These are phyloP conservation scores for cucumber (Cucumis sativus) DNA, from an alignment of 306 rosid species.

Conservation along the genomic window DNA sequence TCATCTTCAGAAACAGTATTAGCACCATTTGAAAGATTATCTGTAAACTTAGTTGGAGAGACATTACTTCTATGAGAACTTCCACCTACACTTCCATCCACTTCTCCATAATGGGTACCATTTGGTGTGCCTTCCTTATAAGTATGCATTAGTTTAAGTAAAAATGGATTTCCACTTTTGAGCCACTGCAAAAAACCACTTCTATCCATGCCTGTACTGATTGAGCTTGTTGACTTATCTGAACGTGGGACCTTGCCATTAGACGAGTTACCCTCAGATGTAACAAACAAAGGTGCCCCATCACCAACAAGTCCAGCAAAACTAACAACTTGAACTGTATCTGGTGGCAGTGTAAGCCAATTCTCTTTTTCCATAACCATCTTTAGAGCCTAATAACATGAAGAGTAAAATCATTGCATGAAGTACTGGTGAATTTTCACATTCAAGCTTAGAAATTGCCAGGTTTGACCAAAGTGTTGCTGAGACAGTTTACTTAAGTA, in stretches of 20 bases:
- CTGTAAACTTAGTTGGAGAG: conserved; percentile 37
- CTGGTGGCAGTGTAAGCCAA: conserved; percentile 74
- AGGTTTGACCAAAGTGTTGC: not conserved
- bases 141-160: conserved; percentile 31
- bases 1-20: conserved; percentile 67
- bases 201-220: conserved; percentile 31
- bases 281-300: conserved; percentile 78
- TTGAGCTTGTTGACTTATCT: conserved; percentile 31
- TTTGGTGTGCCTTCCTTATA: conserved; percentile 48
- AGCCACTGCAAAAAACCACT: conserved; percentile 75
- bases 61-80: conserved; percentile 32
- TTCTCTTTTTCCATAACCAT: conserved; percentile 92
- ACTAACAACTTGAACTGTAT: conserved; percentile 63
- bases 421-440: not conserved
- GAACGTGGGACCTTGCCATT: conserved; percentile 30
- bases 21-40: conserved; percentile 40
- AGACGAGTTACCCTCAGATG: conserved; percentile 35
- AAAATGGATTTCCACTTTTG: conserved; percentile 73
- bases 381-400: conserved; percentile 57
- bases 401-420: not conserved
- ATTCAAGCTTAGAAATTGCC: not conserved
- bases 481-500: not conserved
- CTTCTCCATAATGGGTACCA: conserved; percentile 40
- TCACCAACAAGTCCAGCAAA: conserved; percentile 98
- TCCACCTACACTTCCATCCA: conserved; percentile 40